Evolutionary conservation across 2,329 filamentous ascomycete species (phyloP), one percentile per base, ranked within the genome.

Genomic region (Stagonosporopsis vannaccii): DNA sequence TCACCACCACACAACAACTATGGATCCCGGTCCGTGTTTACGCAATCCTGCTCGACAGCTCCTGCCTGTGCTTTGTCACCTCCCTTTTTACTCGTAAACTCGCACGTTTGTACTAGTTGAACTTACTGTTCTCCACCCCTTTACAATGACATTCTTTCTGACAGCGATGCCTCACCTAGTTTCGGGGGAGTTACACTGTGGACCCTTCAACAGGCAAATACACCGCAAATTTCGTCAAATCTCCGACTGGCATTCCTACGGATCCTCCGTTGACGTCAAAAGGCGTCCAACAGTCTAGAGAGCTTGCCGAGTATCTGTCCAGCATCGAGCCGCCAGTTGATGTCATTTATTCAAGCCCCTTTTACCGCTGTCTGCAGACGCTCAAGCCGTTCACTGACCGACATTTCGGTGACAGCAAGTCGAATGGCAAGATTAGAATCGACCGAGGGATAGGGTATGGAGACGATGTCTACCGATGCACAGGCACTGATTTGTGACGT

Each of bases 221-320:
- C 80, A 85, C 84, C 50, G 81, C 90, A 22, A 82, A 82, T 28
- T 82, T 82, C 56, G 86, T 59, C 44, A 62, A 84, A 37, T 92
- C 91, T 33, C 94, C 95, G 0, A 98, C 95, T 6, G 90, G 91
- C 49, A 92, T 97, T 61, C 84, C 93, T 4, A 90, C 90, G 23
- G 95, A 99, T 73, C 93, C 93, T 41, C 88, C 91, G 9, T 84
- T 99, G 66, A 92, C 93, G 7, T 87, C 90, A 20, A 89, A 98
- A 71, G 95, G 95, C 55, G 89, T 96, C 36, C 83, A 86, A 47
- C 95, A 99, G 80, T 87, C 92, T 20, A 82, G 85, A 58, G 88
- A 98, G 77, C 84, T 98, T 42, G 92, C 76, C 59, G 79, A 76
- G 7, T 84, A 90, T 70, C 81, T 96, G 43, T 72, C 81, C 55